Conservation (phyloP, 352 stramenopile species). For the Phytophthora cryptogea region DNA sequence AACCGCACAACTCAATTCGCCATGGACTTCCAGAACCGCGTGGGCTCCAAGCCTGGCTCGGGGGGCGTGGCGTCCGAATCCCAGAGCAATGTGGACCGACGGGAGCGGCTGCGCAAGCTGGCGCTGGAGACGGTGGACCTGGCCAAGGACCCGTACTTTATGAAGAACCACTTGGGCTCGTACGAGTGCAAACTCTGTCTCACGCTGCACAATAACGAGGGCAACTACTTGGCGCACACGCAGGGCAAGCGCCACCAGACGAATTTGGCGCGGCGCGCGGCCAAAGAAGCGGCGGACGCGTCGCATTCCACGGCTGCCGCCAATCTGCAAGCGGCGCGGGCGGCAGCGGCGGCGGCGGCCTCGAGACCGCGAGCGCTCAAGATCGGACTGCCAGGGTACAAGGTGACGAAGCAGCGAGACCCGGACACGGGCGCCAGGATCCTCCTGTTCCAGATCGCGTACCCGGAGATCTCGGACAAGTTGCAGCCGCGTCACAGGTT, state of each 20-base stretch:
- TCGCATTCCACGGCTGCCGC: constrained; percentile 47
- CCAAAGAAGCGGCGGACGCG: constrained; percentile 76
- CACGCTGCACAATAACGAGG: constrained; percentile 99
- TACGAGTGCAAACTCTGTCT: constrained; percentile 99
- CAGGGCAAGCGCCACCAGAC: constrained; percentile 99
- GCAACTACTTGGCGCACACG: constrained; percentile 99
- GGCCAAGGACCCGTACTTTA: constrained; percentile 99
- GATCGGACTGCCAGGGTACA: constrained; percentile 97
- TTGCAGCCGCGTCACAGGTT: constrained; percentile 97
- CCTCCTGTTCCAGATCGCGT: constrained; percentile 95
- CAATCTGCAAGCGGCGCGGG: constrained; percentile 45
- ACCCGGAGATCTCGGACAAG: constrained; percentile 94
- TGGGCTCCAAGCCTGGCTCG: constrained; percentile 78
- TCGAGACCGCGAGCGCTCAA: constrained; percentile 81
- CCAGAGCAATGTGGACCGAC: constrained; percentile 91
- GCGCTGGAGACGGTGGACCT: constrained; percentile 99
- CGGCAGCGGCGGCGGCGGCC: constrained; percentile 46
- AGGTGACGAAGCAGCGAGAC: constrained; percentile 95
- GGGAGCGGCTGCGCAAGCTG: constrained; percentile 96
- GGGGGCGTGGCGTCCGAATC: constrained; percentile 80
- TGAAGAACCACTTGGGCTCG: constrained; percentile 98
- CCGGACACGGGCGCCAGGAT: constrained; percentile 82
- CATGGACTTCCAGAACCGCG: constrained; percentile 90
- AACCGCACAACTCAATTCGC: constrained; percentile 10
- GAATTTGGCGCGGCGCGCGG: constrained; percentile 93